phyloP scores from a whole-genome alignment of 164 flowering plant genomes.

The Macadamia integrifolia region DNA sequence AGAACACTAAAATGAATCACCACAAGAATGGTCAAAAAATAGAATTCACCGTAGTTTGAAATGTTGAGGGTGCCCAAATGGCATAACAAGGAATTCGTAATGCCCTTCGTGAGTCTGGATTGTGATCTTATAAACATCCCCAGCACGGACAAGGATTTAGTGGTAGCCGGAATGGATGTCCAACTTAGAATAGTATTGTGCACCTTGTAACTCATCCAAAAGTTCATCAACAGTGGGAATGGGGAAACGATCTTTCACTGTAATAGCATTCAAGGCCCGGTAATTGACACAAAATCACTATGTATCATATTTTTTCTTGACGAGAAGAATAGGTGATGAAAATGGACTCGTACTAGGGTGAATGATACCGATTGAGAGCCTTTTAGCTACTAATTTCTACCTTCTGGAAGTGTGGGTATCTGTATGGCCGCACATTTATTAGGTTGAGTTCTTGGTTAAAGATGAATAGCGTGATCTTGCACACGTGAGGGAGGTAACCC shows the following conservation, averaged over 20 bases:
- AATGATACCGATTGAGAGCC: not conserved
- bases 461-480: not conserved
- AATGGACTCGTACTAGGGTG: not conserved
- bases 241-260: not conserved
- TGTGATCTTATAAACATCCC: not conserved
- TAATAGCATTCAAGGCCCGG: not conserved
- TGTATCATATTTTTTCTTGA: not conserved
- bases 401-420: not conserved
- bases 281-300: not conserved
- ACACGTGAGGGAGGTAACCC: too few species aligned
- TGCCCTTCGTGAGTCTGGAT: not conserved
- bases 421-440: not conserved
- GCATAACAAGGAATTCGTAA: not conserved
- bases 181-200: not conserved
- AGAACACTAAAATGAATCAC: not conserved
- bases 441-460: not conserved
- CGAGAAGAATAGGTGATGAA: not conserved
- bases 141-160: not conserved
- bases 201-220: not conserved
- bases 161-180: not conserved
- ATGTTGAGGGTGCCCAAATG: not conserved
- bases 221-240: not conserved
- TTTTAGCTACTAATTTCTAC: not conserved
- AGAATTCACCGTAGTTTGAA: not conserved
- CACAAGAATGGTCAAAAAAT: not conserved